Evolutionary conservation across 257 asterid species (phyloP).

Genomic region (Salvia hispanica): DNA sequence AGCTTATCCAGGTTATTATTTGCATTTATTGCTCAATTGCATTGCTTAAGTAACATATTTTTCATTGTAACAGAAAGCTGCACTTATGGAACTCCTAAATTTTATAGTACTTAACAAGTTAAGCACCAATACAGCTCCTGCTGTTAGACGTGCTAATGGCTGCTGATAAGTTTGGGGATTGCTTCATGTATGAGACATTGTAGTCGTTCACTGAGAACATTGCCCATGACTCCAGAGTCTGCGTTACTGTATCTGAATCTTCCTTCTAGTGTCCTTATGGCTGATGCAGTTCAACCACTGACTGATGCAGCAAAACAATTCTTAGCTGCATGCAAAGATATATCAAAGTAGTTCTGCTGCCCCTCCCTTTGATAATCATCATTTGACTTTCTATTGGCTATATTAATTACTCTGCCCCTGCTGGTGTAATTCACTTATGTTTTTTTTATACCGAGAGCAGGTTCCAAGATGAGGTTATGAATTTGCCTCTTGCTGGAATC

Average conservation of each 20-base stretch:
- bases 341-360: slow-evolving; percentile 62
- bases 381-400: neutral
- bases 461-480: slow-evolving; percentile 83
- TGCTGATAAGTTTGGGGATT: slow-evolving; percentile 97
- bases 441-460: slow-evolving; percentile 38
- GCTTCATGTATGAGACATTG: slow-evolving; percentile 98
- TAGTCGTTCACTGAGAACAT: slow-evolving; percentile 72
- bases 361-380: slow-evolving; percentile 10
- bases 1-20: slow-evolving; percentile 6
- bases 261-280: slow-evolving; percentile 83
- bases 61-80: slow-evolving; percentile 75
- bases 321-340: slow-evolving; percentile 76
- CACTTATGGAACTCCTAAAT: slow-evolving; percentile 95
- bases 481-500: slow-evolving; percentile 81
- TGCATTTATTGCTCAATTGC: slow-evolving; percentile 16
- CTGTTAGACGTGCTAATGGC: slow-evolving; percentile 92
- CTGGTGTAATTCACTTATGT: neutral
- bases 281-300: slow-evolving; percentile 95
- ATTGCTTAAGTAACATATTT: slow-evolving; percentile 9
- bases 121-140: slow-evolving; percentile 68
- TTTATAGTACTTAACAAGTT: slow-evolving; percentile 86
- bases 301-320: slow-evolving; percentile 88
- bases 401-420: neutral
- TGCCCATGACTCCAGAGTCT: slow-evolving; percentile 89
- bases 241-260: slow-evolving; percentile 88